Percentiles rank a stretch among this genome's conserved stretches.
Conservation (phyloP, 495 filamentous ascomycete genomes). For the Penicillium dipodomyicola region DNA sequence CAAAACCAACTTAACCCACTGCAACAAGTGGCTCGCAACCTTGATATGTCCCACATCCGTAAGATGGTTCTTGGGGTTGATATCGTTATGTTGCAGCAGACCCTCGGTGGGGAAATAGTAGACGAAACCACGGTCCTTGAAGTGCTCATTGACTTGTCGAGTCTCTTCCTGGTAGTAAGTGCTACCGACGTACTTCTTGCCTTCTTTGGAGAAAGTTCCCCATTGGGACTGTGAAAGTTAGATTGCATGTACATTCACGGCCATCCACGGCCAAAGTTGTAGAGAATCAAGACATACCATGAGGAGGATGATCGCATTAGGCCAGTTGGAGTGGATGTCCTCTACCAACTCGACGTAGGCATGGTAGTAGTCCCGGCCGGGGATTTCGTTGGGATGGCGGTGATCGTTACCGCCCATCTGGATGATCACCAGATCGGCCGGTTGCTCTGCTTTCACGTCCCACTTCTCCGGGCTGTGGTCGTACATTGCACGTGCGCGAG, state of each 20-base stretch:
- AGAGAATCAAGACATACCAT: slow-evolving; percentile 44
- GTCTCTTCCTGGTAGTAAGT: slow-evolving; percentile 53
- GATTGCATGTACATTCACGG: background rate
- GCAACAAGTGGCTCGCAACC: slow-evolving; percentile 62
- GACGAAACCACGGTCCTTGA: slow-evolving; percentile 57
- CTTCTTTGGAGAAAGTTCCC: slow-evolving; percentile 54
- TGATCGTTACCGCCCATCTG: slow-evolving; percentile 69
- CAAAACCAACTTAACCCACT: slow-evolving; percentile 53
- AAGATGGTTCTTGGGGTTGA: slow-evolving; percentile 60
- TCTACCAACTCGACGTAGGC: slow-evolving; percentile 59
- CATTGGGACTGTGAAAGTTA: slow-evolving; percentile 53
- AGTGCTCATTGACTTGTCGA: slow-evolving; percentile 53
- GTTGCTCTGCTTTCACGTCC: slow-evolving; percentile 58
- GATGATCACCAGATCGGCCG: slow-evolving; percentile 64
- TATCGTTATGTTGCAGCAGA: slow-evolving; percentile 68
- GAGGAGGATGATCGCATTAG: slow-evolving; percentile 60
- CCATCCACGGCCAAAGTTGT: background rate
- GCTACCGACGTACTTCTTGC: slow-evolving; percentile 52
- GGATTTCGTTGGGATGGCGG: slow-evolving; percentile 58
- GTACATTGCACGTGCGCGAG: slow-evolving; percentile 49
- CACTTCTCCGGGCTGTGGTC: slow-evolving; percentile 57
- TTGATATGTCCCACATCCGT: slow-evolving; percentile 69
- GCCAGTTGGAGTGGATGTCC: slow-evolving; percentile 59
- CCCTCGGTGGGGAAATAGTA: slow-evolving; percentile 68
- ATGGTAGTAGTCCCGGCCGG: slow-evolving; percentile 50